phyloP scores from a whole-genome alignment of 306 rosid species.

The Vicia sativa region DNA sequence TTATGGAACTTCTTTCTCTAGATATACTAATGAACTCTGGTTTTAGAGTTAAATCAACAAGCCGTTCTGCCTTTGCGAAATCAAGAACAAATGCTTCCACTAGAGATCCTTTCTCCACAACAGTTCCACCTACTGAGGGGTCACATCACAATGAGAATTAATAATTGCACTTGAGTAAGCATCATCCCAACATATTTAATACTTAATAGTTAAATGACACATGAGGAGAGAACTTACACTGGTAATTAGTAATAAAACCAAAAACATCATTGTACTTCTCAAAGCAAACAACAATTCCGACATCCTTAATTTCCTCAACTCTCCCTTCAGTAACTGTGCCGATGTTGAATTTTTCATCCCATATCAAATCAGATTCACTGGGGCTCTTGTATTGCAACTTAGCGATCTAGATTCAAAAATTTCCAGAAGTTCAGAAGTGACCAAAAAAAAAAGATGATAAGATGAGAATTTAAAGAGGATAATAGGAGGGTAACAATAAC shows the following conservation, averaged over 20 bases:
- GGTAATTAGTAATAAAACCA: conserved; percentile 77
- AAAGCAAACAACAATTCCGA: conserved; percentile 75
- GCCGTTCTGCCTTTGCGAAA: conserved; percentile 69
- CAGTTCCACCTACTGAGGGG: conserved; percentile 60
- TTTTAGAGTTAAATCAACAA: conserved; percentile 79
- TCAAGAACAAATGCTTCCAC: conserved; percentile 86
- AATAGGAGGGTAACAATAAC: conserved; percentile 1
- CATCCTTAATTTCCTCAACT: conserved; percentile 74
- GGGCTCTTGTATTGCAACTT: conserved; percentile 53
- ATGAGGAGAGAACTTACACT: conserved; percentile 54
- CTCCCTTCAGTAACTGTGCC: conserved; percentile 70
- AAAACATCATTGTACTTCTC: conserved; percentile 70
- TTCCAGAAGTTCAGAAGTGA: conserved; percentile 29
- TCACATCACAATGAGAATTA: conserved; percentile 28
- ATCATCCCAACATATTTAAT: conserved; percentile 13
- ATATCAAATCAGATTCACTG: conserved; percentile 54
- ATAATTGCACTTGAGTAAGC: conserved; percentile 23
- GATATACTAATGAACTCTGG: conserved; percentile 57
- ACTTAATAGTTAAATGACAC: conserved; percentile 2
- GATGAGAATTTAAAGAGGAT: conserved; percentile 11
- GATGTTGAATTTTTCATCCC: conserved; percentile 67
- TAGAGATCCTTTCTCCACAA: conserved; percentile 60
- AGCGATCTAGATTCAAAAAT: conserved; percentile 60
- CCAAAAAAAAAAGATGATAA: conserved; percentile 5
- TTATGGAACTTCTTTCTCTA: conserved; percentile 50